A percentile compares a stretch with the other conserved stretches of the same genome.
Evolutionary conservation across 164 flowering plant genomes (phyloP).

Genomic region (Houttuynia cordata): DNA sequence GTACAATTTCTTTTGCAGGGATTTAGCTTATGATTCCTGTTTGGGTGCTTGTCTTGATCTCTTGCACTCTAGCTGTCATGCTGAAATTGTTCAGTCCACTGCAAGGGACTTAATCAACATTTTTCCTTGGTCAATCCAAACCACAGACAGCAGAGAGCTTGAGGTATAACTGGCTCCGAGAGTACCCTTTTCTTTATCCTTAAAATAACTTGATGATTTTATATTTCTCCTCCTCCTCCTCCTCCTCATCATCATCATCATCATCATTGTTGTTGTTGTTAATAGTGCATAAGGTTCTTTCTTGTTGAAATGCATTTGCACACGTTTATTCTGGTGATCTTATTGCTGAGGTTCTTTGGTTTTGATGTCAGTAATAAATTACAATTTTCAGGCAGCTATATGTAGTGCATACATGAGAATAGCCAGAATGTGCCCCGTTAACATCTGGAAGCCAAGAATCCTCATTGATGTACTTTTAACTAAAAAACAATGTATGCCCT

Average conservation of each 20-base stretch:
- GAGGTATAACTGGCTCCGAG: slow-evolving; percentile 33
- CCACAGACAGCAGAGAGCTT: slow-evolving; percentile 65
- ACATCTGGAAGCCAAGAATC: slow-evolving; percentile 70
- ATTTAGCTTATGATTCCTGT: slow-evolving; percentile 55
- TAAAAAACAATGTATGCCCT: slow-evolving; percentile 38
- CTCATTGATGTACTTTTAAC: slow-evolving; percentile 43
- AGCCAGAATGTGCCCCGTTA: slow-evolving; percentile 61
- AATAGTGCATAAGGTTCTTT: too few species aligned
- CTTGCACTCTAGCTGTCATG: slow-evolving; percentile 57
- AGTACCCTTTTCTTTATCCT: too few species aligned
- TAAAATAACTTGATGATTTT: too few species aligned
- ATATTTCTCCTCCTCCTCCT: too few species aligned
- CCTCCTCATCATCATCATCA: too few species aligned
- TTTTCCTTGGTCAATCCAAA: slow-evolving; percentile 40
- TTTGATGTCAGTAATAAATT: not conserved
- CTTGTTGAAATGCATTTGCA: too few species aligned
- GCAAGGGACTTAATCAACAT: slow-evolving; percentile 46
- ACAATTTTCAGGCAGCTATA: slow-evolving; percentile 53
- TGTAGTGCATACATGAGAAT: slow-evolving; percentile 63
- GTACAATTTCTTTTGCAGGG: slow-evolving; percentile 36
- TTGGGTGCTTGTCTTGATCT: slow-evolving; percentile 67
- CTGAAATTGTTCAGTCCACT: slow-evolving; percentile 57
- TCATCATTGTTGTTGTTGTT: too few species aligned
- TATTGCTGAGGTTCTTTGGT: not conserved
- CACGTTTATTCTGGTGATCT: too few species aligned